Percentiles rank a stretch among this genome's conserved stretches.
These are phyloP conservation scores for Paramecium biaurelia DNA, from an alignment of 73 alveolate species.

Conservation along the genomic window DNA sequence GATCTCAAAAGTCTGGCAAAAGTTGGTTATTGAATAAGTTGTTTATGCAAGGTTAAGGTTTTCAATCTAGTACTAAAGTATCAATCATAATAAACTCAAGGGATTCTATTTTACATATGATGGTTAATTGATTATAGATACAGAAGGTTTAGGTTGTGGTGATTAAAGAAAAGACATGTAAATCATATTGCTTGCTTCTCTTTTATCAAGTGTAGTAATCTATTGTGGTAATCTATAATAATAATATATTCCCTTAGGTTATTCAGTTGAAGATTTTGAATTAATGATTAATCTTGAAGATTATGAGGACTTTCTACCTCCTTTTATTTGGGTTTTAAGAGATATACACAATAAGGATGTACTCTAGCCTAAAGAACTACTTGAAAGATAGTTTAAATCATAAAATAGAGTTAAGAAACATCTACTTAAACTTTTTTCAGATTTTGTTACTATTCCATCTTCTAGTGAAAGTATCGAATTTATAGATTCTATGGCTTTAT, in stretches of 20 bases:
- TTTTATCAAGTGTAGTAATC: not conserved
- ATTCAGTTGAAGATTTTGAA: conserved; percentile 11
- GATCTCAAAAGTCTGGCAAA: not conserved
- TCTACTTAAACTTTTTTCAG: not conserved
- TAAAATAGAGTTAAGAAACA: not conserved
- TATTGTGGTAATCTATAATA: not conserved
- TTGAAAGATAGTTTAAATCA: not conserved
- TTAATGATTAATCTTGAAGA: not conserved
- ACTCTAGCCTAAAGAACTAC: not conserved
- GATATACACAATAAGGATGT: not conserved
- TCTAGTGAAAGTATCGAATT: not conserved
- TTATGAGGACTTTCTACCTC: not conserved
- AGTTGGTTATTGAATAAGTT: conserved; percentile 3
- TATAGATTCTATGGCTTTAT: not conserved
- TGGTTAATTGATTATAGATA: conserved; percentile 4
- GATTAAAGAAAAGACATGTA: not conserved
- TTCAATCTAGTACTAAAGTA: not conserved
- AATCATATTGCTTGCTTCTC: not conserved
- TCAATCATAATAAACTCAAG: not conserved
- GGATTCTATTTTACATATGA: not conserved
- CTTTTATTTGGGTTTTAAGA: conserved; percentile 3
- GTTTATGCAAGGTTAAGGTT: conserved; percentile 19
- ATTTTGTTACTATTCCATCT: not conserved
- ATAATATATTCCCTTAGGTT: not conserved
- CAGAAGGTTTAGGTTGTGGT: conserved; percentile 27